A percentile compares a stretch with the other conserved stretches of the same genome.
phyloP scores from a whole-genome alignment of 2,329 filamentous ascomycete species.

The Pseudonectria buxi region DNA sequence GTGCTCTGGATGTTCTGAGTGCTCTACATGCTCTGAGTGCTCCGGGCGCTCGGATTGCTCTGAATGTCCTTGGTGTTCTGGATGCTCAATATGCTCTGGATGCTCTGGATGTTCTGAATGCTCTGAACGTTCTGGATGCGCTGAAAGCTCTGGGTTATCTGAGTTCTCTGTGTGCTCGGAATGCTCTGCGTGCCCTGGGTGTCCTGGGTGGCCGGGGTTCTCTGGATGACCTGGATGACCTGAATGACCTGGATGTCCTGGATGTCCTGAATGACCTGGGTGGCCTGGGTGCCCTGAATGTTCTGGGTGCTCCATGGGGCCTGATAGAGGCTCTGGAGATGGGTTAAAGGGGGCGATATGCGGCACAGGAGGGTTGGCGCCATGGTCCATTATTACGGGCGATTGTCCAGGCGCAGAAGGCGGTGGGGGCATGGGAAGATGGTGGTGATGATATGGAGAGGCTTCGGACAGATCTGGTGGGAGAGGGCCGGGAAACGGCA shows the following conservation, averaged over 20 bases:
- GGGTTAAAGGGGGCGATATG: no score
- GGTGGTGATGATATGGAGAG: background rate
- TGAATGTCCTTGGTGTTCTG: background rate
- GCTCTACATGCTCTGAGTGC: constrained; percentile 7
- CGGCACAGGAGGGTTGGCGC: background rate
- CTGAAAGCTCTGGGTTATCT: no score
- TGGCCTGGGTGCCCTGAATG: background rate
- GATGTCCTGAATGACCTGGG: no score
- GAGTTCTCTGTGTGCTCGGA: no score
- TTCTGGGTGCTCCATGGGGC: background rate
- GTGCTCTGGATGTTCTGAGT: constrained; percentile 4
- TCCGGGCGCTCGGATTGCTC: background rate
- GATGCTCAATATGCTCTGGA: constrained; percentile 5
- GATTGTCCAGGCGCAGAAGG: background rate
- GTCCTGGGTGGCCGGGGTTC: no score
- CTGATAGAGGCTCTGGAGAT: no score
- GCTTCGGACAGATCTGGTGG: background rate
- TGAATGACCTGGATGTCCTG: no score
- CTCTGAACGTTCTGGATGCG: no score
- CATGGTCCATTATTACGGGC: background rate
- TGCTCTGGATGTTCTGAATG: constrained; percentile 5
- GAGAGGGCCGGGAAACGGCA: constrained; percentile 1
- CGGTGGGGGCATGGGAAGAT: background rate
- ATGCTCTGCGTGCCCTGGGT: no score
- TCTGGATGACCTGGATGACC: no score